These are phyloP conservation scores for Gynandropsis gynandra DNA, from an alignment of 345 rosid species.

Conservation along the genomic window DNA sequence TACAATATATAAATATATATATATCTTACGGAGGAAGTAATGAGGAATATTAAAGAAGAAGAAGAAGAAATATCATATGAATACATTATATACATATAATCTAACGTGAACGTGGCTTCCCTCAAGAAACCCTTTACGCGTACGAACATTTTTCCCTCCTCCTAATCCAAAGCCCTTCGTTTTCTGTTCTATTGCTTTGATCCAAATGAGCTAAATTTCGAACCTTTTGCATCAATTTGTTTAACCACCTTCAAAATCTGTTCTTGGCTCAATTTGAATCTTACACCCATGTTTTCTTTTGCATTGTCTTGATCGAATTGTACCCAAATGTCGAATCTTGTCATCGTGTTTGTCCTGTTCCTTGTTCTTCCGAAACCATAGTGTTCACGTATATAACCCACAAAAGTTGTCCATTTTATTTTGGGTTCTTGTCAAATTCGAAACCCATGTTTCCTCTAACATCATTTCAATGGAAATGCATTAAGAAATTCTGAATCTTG, in stretches of 20 bases:
- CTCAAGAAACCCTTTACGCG: conserved; percentile 7
- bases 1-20: too few species aligned
- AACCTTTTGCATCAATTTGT: background rate
- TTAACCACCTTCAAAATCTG: too few species aligned
- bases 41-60: too few species aligned
- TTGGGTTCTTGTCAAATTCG: too few species aligned
- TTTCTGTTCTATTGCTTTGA: background rate
- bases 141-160: background rate
- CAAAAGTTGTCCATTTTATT: too few species aligned
- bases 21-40: background rate
- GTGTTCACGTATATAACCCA: background rate
- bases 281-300: too few species aligned
- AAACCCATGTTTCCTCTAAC: too few species aligned
- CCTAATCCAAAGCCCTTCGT: background rate
- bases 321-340: background rate
- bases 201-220: background rate
- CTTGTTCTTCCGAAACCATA: background rate
- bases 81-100: too few species aligned
- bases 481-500: too few species aligned
- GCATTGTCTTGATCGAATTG: background rate
- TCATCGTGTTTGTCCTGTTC: background rate
- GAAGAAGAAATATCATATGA: background rate
- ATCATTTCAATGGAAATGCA: too few species aligned
- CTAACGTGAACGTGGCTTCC: conserved; percentile 21
- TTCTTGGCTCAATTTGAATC: too few species aligned